Evolutionary conservation across 2,329 filamentous ascomycete genomes (phyloP).

Genomic region (Fusarium austroafricanum): DNA sequence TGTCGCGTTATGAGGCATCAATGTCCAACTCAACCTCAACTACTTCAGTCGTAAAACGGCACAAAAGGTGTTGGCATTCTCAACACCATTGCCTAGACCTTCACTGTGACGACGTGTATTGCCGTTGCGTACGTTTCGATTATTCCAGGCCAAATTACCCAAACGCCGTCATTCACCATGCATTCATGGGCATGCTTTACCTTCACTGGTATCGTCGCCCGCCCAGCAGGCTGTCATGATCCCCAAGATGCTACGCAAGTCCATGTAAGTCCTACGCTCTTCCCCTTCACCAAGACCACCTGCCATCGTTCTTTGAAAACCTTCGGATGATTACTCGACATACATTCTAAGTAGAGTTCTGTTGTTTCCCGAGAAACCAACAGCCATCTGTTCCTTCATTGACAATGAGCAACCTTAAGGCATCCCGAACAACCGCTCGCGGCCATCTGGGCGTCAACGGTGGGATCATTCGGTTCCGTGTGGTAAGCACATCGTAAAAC

Average conservation of each 20-base stretch:
- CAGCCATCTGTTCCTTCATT: constrained; percentile 31
- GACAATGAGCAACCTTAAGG: constrained; percentile 36
- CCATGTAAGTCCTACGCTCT: constrained; percentile 37
- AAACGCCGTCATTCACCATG: constrained; percentile 31
- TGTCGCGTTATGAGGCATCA: not conserved
- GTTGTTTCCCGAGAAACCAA: constrained; percentile 33
- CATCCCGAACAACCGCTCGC: constrained; percentile 30
- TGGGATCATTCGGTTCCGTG: constrained; percentile 30
- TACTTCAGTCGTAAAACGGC: not conserved
- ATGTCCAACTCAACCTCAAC: not conserved
- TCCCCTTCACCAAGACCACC: constrained; percentile 43
- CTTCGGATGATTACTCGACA: constrained; percentile 48
- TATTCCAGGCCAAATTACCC: constrained; percentile 14
- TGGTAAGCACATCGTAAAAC: constrained; percentile 33
- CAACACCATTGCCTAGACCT: not conserved
- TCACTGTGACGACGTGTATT: constrained; percentile 1
- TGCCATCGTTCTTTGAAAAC: constrained; percentile 43
- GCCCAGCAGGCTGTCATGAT: constrained; percentile 16
- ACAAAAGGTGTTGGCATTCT: not conserved
- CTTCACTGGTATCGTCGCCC: constrained; percentile 27
- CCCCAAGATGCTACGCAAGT: constrained; percentile 39
- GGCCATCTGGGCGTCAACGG: constrained; percentile 27
- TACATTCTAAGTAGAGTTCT: constrained; percentile 48
- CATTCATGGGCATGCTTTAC: constrained; percentile 17
- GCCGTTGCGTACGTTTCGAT: not conserved